phyloP scores from a whole-genome alignment of 2,329 filamentous ascomycete genomes.

The Trichoderma afroharzianum region DNA sequence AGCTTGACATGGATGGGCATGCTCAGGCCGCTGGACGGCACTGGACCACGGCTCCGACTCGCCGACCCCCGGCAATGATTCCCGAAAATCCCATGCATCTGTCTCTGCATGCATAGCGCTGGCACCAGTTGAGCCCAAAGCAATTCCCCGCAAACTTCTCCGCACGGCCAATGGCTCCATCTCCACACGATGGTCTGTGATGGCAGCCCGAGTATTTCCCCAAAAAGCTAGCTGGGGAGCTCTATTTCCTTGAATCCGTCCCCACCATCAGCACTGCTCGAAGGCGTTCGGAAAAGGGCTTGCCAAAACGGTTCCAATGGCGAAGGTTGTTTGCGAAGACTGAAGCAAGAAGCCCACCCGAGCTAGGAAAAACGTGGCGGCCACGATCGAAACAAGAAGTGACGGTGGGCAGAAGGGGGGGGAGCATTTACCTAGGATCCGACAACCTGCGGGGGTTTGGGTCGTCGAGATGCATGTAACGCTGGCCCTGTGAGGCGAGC shows the following conservation, averaged over 20 bases:
- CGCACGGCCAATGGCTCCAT: background rate
- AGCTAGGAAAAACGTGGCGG: constrained; percentile 8
- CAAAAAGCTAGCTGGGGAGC: background rate
- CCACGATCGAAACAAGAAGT: background rate
- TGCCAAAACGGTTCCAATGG: background rate
- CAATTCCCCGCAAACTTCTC: background rate
- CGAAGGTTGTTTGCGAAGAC: background rate
- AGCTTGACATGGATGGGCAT: background rate
- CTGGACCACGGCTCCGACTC: background rate
- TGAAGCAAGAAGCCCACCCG: background rate
- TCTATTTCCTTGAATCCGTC: constrained; percentile 30
- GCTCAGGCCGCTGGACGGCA: background rate
- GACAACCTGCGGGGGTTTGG: constrained; percentile 1
- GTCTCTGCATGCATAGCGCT: background rate
- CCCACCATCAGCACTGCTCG: constrained; percentile 34
- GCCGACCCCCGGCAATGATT: background rate
- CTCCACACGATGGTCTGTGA: background rate
- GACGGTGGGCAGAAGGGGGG: background rate
- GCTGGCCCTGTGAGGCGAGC: background rate
- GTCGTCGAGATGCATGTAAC: background rate
- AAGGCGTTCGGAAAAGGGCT: background rate
- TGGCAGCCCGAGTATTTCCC: constrained; percentile 13
- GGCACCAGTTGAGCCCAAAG: background rate
- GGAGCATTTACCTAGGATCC: background rate
- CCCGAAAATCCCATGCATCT: background rate